A percentile compares a stretch with the other conserved stretches of the same genome.
Conservation (phyloP, 2,329 filamentous ascomycete species). For the Davidsoniella eucalypti region DNA sequence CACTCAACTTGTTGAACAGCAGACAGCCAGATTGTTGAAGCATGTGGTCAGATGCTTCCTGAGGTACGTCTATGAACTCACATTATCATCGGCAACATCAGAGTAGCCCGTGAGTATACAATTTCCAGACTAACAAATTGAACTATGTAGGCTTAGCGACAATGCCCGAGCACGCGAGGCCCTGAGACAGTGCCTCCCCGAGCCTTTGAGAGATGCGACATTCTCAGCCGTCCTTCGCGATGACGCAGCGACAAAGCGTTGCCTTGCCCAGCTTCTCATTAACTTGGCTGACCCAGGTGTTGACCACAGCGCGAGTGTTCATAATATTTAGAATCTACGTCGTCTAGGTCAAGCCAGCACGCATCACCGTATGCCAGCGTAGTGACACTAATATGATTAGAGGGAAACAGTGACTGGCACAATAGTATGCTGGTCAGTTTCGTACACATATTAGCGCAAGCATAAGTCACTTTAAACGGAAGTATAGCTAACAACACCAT, state of each 20-base stretch:
- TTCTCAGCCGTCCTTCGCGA: conserved; percentile 94
- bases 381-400: too few species aligned
- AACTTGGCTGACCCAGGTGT: conserved; percentile 84
- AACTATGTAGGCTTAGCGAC: conserved; percentile 59
- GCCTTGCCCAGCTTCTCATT: conserved; percentile 89
- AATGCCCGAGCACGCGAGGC: conserved; percentile 92
- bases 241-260: conserved; percentile 93
- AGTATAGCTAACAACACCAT: too few species aligned
- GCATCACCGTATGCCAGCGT: too few species aligned
- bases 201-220: conserved; percentile 95
- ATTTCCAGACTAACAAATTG: neutral
- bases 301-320: conserved; percentile 24
- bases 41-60: conserved; percentile 96
- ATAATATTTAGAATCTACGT: conserved; percentile 2
- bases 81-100: neutral
- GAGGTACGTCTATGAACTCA: conserved; percentile 40
- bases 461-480: too few species aligned
- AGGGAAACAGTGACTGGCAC: too few species aligned
- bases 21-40: conserved; percentile 88
- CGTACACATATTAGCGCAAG: too few species aligned
- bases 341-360: neutral
- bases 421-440: too few species aligned
- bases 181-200: conserved; percentile 84
- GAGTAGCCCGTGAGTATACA: conserved; percentile 12
- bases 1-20: conserved; percentile 88